phyloP scores from a whole-genome alignment of 495 filamentous ascomycete species.

The Lineolata rhizophorae region DNA sequence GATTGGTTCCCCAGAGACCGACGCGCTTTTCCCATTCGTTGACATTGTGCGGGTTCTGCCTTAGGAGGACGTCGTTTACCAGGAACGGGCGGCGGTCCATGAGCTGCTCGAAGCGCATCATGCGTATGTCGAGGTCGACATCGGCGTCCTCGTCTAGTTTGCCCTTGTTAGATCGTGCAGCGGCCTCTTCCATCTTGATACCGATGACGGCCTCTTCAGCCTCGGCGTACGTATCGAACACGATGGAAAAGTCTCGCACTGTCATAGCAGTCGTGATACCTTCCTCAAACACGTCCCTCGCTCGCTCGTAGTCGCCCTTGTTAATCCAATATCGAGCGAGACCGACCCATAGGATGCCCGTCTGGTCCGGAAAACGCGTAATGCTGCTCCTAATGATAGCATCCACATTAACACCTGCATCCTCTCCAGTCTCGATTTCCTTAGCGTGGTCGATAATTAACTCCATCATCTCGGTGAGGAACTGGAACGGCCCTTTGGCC shows the following conservation, averaged over 20 bases:
- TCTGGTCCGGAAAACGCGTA: conserved; percentile 76
- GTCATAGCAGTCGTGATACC: conserved; percentile 98
- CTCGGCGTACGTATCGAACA: conserved; percentile 92
- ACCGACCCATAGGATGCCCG: conserved; percentile 91
- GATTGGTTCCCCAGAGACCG: conserved; percentile 86
- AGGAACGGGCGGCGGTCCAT: conserved; percentile 96
- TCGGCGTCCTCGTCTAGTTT: conserved; percentile 69
- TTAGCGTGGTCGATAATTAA: conserved; percentile 78
- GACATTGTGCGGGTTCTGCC: conserved; percentile 94
- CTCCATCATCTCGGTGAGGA: conserved; percentile 98
- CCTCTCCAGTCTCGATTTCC: conserved; percentile 58
- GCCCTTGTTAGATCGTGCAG: conserved; percentile 59
- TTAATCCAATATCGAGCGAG: conserved; percentile 95
- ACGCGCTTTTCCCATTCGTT: conserved; percentile 95
- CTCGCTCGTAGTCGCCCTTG: conserved; percentile 73
- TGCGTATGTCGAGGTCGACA: conserved; percentile 87
- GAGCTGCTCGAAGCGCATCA: conserved; percentile 94
- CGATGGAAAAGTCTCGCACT: conserved; percentile 88
- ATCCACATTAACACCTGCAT: conserved; percentile 74
- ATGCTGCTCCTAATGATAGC: conserved; percentile 87
- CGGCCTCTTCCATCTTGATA: conserved; percentile 71
- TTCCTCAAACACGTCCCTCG: conserved; percentile 87
- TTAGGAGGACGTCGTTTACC: conserved; percentile 83
- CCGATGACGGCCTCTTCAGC: conserved; percentile 94
- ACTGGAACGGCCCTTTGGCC: conserved; percentile 81